These are phyloP conservation scores for Escovopsis sp. DNA, from an alignment of 2,329 filamentous ascomycete genomes.

Conservation along the genomic window DNA sequence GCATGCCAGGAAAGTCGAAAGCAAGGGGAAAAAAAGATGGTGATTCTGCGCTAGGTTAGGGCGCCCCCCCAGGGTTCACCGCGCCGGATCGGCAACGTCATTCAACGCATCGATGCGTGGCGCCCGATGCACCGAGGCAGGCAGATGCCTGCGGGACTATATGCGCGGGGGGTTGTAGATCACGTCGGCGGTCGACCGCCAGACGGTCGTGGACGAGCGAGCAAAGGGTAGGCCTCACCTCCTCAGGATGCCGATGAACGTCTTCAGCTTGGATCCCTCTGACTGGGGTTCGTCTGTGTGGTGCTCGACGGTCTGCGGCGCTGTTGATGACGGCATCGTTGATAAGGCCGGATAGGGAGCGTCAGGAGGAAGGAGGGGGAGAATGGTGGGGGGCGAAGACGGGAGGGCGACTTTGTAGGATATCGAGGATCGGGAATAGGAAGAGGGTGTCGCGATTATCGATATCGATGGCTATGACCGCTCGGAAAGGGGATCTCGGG, in stretches of 20 bases:
- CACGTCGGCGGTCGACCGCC: no score
- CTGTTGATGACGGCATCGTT: slow-evolving; percentile 22
- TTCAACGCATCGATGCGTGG: slow-evolving; percentile 1
- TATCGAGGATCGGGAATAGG: no score
- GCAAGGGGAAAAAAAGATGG: background rate
- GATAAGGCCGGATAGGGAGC: no score
- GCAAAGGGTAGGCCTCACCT: slow-evolving; percentile 44
- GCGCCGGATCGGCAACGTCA: background rate
- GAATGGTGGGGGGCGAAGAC: background rate
- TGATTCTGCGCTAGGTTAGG: no score
- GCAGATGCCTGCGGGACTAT: background rate
- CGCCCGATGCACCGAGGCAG: background rate
- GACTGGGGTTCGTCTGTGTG: slow-evolving; percentile 38
- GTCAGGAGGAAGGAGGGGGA: no score
- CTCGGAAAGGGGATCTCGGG: no score
- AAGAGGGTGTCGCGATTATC: no score
- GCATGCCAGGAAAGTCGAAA: slow-evolving; percentile 3
- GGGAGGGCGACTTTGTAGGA: background rate
- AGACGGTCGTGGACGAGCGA: background rate
- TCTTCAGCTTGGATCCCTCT: slow-evolving; percentile 78
- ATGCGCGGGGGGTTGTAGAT: no score
- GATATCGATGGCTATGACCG: no score
- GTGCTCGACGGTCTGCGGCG: slow-evolving; percentile 17
- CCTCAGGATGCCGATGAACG: slow-evolving; percentile 73
- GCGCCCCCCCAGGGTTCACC: slow-evolving; percentile 6